Evolutionary conservation across 768 basidiomycete genomes (phyloP).

Genomic region (Boletus reticulatus): DNA sequence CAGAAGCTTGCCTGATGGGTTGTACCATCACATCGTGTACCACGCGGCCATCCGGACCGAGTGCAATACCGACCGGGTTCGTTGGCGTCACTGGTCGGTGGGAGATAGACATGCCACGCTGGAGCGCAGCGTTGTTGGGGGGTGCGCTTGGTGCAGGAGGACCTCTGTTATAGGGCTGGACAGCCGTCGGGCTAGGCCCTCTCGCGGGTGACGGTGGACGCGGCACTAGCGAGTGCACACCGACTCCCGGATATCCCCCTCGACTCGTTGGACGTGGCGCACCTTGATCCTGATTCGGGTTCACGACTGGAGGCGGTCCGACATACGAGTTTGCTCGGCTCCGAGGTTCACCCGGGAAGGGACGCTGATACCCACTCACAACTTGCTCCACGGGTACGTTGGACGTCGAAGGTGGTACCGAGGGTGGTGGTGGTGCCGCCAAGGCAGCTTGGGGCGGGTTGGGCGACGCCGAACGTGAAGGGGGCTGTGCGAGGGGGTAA

Average conservation of each 20-base stretch:
- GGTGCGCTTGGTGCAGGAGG: not conserved
- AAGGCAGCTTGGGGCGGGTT: slow-evolving; percentile 71
- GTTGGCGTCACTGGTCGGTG: slow-evolving; percentile 64
- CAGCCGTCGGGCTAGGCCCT: slow-evolving; percentile 18
- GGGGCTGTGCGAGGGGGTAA: slow-evolving; percentile 50
- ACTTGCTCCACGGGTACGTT: slow-evolving; percentile 71
- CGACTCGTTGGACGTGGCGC: slow-evolving; percentile 54
- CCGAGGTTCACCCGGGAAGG: slow-evolving; percentile 80
- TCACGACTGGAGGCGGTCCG: slow-evolving; percentile 27
- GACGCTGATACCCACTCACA: slow-evolving; percentile 73
- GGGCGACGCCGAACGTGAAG: slow-evolving; percentile 74
- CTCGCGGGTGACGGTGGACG: slow-evolving; percentile 61
- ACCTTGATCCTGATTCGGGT: slow-evolving; percentile 32
- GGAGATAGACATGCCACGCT: slow-evolving; percentile 26
- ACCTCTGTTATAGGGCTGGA: slow-evolving; percentile 13
- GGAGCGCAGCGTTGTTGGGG: not conserved
- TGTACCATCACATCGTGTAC: slow-evolving; percentile 72
- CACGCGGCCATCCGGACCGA: slow-evolving; percentile 80
- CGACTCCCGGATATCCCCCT: slow-evolving; percentile 78
- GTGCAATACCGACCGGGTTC: slow-evolving; percentile 76
- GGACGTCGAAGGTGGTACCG: slow-evolving; percentile 36
- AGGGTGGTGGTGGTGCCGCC: slow-evolving; percentile 59
- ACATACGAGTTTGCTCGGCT: slow-evolving; percentile 52
- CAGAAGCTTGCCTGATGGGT: slow-evolving; percentile 8
- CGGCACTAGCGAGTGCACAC: slow-evolving; percentile 64